phyloP scores from a whole-genome alignment of 1,284 basidiomycete genomes.

The Vanrija pseudolonga region DNA sequence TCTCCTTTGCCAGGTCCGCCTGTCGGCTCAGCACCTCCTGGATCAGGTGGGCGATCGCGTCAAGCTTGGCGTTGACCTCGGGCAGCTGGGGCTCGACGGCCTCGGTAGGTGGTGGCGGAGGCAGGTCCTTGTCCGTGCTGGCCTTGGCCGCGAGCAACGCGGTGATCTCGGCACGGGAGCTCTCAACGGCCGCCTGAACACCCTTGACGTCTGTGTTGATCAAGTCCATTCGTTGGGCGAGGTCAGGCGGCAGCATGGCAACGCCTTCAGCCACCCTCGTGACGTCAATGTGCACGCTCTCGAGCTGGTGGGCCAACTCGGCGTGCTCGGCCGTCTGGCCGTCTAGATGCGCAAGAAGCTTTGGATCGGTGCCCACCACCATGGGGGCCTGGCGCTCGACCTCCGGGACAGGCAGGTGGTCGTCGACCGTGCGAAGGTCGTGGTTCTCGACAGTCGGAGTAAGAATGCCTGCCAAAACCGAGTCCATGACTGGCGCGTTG shows the following conservation, averaged over 20 bases:
- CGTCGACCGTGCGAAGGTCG: not conserved
- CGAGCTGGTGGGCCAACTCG: conserved; percentile 22
- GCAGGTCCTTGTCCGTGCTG: conserved; percentile 5
- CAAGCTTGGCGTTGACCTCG: conserved; percentile 38
- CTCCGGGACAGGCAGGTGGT: not conserved
- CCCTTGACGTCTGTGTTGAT: conserved; percentile 6
- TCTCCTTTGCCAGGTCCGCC: not conserved
- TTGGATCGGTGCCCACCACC: not conserved
- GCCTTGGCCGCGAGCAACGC: conserved; percentile 8
- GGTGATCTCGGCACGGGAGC: not conserved
- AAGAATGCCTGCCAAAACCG: not conserved
- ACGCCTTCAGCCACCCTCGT: conserved; percentile 9
- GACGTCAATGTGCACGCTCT: conserved; percentile 25
- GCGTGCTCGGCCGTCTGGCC: conserved; percentile 26
- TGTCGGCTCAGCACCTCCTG: conserved; percentile 26
- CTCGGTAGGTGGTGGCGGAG: not conserved
- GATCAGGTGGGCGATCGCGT: conserved; percentile 35
- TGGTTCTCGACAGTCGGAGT: too few relatives aligned
- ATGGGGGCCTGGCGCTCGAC: not conserved
- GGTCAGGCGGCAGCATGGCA: not conserved
- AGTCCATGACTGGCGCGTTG: not conserved
- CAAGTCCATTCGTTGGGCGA: conserved; percentile 3
- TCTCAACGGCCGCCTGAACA: conserved; percentile 3
- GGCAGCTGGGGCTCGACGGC: conserved; percentile 5
- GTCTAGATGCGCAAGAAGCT: conserved; percentile 25